phyloP scores from a whole-genome alignment of 108 stramenopile genomes.

The Thalassiosira profunda region DNA sequence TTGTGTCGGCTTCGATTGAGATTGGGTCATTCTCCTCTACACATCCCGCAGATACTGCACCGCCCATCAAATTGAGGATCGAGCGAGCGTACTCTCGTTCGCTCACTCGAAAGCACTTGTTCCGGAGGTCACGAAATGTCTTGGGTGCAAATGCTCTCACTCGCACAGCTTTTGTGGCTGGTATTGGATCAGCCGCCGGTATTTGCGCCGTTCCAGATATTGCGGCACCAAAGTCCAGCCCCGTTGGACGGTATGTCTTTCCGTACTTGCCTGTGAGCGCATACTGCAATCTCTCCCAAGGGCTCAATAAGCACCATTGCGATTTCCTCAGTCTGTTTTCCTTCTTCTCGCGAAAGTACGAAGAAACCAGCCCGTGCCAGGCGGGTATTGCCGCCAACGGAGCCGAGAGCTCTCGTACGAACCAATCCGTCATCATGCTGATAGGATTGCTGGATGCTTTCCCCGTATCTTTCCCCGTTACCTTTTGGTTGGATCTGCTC shows the following conservation, averaged over 20 bases:
- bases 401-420: constrained; percentile 40
- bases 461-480: background rate
- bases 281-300: constrained; percentile 21
- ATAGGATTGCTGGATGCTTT: constrained; percentile 19
- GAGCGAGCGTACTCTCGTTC: constrained; percentile 61
- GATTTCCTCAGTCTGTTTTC: constrained; percentile 6
- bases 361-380: constrained; percentile 43
- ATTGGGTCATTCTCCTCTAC: background rate
- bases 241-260: constrained; percentile 23
- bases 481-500: background rate
- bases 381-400: constrained; percentile 46
- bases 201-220: constrained; percentile 27
- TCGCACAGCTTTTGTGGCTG: constrained; percentile 15
- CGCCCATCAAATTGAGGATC: constrained; percentile 38
- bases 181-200: constrained; percentile 4
- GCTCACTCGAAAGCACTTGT: constrained; percentile 64
- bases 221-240: constrained; percentile 34
- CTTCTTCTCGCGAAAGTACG: constrained; percentile 23
- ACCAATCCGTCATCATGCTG: constrained; percentile 24
- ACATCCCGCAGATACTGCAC: background rate
- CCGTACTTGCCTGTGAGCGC: no score
- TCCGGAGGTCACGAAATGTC: constrained; percentile 68
- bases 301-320: constrained; percentile 9
- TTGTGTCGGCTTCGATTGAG: background rate
- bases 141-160: constrained; percentile 65